Evolutionary conservation across 345 rosid species (phyloP), one percentile per base, ranked within the genome.

Genomic region (Salix brachista): DNA sequence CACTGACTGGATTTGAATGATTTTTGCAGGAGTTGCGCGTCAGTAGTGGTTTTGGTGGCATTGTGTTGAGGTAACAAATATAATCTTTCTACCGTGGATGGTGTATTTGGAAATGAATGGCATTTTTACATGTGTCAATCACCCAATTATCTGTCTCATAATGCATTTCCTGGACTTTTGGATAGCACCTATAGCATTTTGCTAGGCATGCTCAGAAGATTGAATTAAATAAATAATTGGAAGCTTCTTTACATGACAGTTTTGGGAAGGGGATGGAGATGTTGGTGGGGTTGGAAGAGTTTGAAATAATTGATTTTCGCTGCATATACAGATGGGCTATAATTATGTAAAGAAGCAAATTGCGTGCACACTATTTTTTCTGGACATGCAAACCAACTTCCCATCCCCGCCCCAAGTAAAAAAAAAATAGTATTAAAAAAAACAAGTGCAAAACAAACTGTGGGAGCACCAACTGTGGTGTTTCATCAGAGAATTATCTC

Each of bases 11-110:
- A 69, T 52, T 42, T 46, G 69, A 72, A 64, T 16, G 23, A 66
- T 77, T 67, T 25, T 74, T 89, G 88, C 92, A 96, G 99, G 99
- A 94, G 83, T 76, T 96, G 73, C 93, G 95, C 0, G 94, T 93
- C 41, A 87, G 79, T 80, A 85, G 87, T 74, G 93, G 95, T 68
- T 96, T 96, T 39, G 92, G 99, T 18, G 99, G 98, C 64, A 81
- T 96, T 83, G 94, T 85, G 82, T 79, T 96, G 81, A 96, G 99
- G 98, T 92, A 86, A 81, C 18, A 36, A n/a, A 61, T 26, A 14
- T 44, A 10, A 16, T 50, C 32, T 36, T 64, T 37, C 32, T 18
- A 77, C 30, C 46, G 5, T 14, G 16, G 6, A 46, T 46, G 18
- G 19, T 12, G 52, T 46, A 3, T 14, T 46, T 46, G 52, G 19